A percentile compares a stretch with the other conserved stretches of the same genome.
These are phyloP conservation scores for Aphanomyces astaci DNA, from an alignment of 352 stramenopile genomes.

Conservation along the genomic window DNA sequence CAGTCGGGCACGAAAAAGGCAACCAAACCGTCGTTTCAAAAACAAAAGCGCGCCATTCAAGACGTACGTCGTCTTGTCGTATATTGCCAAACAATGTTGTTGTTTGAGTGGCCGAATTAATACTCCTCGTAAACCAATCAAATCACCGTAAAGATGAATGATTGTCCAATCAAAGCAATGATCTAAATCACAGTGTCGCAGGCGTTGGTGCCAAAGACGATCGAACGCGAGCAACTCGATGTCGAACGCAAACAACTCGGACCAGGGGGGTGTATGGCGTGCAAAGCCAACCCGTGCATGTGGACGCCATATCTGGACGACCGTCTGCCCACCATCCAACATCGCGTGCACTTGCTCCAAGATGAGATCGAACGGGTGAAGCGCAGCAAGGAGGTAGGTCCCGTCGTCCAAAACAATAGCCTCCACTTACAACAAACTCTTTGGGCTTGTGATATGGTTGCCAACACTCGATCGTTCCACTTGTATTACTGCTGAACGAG, in stretches of 20 bases:
- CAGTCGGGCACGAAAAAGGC: conserved; percentile 31
- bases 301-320: conserved; percentile 60
- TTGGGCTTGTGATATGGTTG: too few species aligned
- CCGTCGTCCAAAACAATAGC: too few species aligned
- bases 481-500: too few species aligned
- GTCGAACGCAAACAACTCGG: conserved; percentile 66
- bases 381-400: conserved; percentile 32
- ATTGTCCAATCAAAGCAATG: too few species aligned
- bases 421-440: too few species aligned
- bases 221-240: conserved; percentile 56
- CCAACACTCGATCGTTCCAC: too few species aligned
- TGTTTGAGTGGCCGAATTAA: too few species aligned
- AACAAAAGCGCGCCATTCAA: conserved; percentile 69
- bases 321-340: conserved; percentile 41
- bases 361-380: conserved; percentile 70
- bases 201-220: conserved; percentile 38
- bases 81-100: too few species aligned
- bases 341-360: conserved; percentile 48
- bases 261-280: conserved; percentile 70
- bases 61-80: conserved; percentile 30
- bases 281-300: conserved; percentile 52
- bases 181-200: conserved; percentile 17
- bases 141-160: too few species aligned
- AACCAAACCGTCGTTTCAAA: conserved; percentile 47
- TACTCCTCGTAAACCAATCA: too few species aligned